Base-by-base conservation (phyloP, 2,329 filamentous ascomycete species). In the Pezicula neosporulosa region DNA sequence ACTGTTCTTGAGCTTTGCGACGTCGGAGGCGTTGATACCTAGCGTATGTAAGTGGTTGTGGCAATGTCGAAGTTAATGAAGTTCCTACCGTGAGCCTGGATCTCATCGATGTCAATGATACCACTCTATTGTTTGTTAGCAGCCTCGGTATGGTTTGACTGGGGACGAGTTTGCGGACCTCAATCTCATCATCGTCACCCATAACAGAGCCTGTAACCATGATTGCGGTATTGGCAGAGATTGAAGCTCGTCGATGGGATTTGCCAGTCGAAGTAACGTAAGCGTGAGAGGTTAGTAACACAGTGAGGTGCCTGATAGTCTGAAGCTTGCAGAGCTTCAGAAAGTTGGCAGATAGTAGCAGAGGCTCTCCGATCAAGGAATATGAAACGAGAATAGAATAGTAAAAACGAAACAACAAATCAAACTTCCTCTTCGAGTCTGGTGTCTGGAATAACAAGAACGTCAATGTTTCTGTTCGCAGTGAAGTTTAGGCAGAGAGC, bases 71-170 rank as follows among this genome's bases (percentile, higher is more conserved):
- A 38, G 19, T 6, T 13, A 12, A 16, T 30, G 36, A 15, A 18
- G 12, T 12, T 44, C 56, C 39, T 68, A 79, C 81, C 85, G 65
- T 87, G 83, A 33, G 80, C 75, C 66, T 86, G 83, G 30, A 88
- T 80, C 42, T 76, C 72, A 54, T 88, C 85, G 52, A 88, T 82
- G 60, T 87, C 83, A 50, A 86, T 72, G 56, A 87, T 86, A 30
- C 49, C 46, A 52, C 21, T 52, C 60, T 65, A 24, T 36, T 15
- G 27, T 33, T 6, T 13, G 36, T 47, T 33, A 48, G 43, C 19
- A 45, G 21, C 15, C 13, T 24, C 12, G 6, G 7, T 13, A 16
- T n/a, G 12, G 18, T 13, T 19, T n/a, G 15, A 33, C 9, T 9
- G 21, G 16, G 12, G 9, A 13, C 1, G 16, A 30, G 39, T 13